Evolutionary conservation across 2,329 filamentous ascomycete genomes (phyloP).

Genomic region (Phoma herbarum): DNA sequence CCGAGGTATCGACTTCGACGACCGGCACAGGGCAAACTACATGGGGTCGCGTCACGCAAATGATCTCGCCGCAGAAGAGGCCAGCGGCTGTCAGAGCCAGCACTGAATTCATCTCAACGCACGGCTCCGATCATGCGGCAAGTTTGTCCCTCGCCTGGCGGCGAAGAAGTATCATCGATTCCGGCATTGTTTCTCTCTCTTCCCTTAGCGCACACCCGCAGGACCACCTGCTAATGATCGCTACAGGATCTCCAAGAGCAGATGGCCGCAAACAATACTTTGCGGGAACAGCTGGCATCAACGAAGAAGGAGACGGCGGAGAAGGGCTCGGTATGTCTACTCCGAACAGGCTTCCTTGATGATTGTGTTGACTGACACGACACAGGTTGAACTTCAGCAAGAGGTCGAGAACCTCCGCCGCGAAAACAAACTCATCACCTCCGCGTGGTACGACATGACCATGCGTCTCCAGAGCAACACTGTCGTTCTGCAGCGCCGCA

Average conservation of each 20-base stretch:
- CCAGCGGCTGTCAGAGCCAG: constrained; percentile 26
- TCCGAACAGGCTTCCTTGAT: too few species aligned
- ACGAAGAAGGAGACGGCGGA: constrained; percentile 46
- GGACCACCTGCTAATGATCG: constrained; percentile 28
- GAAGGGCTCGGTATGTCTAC: constrained; percentile 47
- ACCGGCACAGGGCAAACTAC: constrained; percentile 35
- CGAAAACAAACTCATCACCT: constrained; percentile 80
- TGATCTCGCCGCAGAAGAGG: constrained; percentile 36
- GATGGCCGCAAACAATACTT: constrained; percentile 29
- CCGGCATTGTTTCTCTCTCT: constrained; percentile 18
- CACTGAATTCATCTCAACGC: constrained; percentile 27
- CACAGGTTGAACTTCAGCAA: constrained; percentile 45
- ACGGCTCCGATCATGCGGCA: constrained; percentile 35
- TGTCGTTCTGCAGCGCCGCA: constrained; percentile 77
- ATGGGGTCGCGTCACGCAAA: constrained; percentile 36
- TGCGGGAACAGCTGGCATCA: constrained; percentile 45
- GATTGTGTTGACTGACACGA: constrained; percentile 14
- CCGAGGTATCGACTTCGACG: constrained; percentile 34
- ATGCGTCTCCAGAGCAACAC: constrained; percentile 83
- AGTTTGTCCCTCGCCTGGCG: constrained; percentile 43
- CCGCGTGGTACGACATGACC: constrained; percentile 87
- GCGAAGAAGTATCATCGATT: constrained; percentile 40
- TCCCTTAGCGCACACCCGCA: constrained; percentile 17
- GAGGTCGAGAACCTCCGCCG: constrained; percentile 75
- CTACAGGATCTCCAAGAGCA: constrained; percentile 47